Base-by-base conservation (phyloP, 768 basidiomycete species). In the Tylopilus intermedius region DNA sequence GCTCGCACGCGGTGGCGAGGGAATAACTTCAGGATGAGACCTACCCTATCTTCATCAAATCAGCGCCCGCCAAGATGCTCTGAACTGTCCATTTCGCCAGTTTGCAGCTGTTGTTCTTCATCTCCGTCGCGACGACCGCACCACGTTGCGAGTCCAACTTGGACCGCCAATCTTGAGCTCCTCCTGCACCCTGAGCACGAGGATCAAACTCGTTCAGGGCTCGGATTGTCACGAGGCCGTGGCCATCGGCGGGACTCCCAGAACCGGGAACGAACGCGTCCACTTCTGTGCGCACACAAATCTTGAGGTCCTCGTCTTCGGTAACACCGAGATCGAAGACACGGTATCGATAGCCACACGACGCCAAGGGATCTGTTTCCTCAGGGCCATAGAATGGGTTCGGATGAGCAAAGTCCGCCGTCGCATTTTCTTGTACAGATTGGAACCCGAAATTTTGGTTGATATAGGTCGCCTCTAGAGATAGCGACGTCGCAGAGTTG, bases 41-140 rank as follows among this genome's bases (percentile, higher is more conserved):
- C 53, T 60, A 95, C 92, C 94, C 95, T 66, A 98, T 92, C 75
- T 98, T 99, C 85, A 98, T 88, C 55, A 86, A 73, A 47, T 98
- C 96, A 21, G 94, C 95, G 41, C 96, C 96, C 41, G 96, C 93
- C 33, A 99, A 76, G 37, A 97, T 79, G 65, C 89, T 89, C 75
- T 97, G 94, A 15, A 97, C 90, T 0, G 95, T 86, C 94, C 95
- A 99, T 64, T 95, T 88, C 18, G 94, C 94, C 27, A 99, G 80
- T 71, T 99, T 99, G 74, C 87, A 94, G 62, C 87, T 90, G 74
- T 99, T 99, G 73, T 99, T 99, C 77, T 98, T 99, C 96, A 98
- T 98, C 77, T 99, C 96, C 24, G 92, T 94, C 33, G 96, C 93
- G 54, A 98, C 94, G 40, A 99, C 95, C 2, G 96, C 96, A 57